phyloP scores from a whole-genome alignment of 179 eudicot genomes.

The Spinacia oleracea region DNA sequence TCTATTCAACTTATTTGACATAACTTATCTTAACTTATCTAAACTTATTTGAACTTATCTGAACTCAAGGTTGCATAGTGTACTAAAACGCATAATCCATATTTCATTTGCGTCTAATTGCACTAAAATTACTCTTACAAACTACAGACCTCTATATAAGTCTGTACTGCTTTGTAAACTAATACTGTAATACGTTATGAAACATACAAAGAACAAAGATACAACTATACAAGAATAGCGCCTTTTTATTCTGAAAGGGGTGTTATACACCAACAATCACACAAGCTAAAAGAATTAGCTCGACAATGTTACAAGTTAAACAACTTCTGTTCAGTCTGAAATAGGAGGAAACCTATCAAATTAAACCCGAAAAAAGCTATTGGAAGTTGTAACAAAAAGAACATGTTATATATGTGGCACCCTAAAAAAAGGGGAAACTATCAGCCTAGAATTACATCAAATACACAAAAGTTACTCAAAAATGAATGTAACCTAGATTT shows the following conservation, averaged over 20 bases:
- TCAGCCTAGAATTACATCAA: slow-evolving; percentile 11
- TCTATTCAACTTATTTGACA: too few relatives aligned
- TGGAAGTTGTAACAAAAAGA: neutral
- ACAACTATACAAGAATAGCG: neutral
- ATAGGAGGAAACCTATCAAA: slow-evolving; percentile 10
- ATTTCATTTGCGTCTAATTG: too few relatives aligned
- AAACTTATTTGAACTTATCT: too few relatives aligned
- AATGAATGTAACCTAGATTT: slow-evolving; percentile 11
- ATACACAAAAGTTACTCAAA: neutral
- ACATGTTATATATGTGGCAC: neutral
- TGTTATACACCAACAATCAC: slow-evolving; percentile 1
- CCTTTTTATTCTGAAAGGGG: neutral
- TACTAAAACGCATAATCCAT: too few relatives aligned
- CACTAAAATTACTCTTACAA: too few relatives aligned
- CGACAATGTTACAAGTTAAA: neutral
- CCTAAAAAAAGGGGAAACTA: neutral
- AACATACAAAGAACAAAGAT: too few relatives aligned
- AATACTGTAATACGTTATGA: too few relatives aligned
- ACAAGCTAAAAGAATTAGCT: slow-evolving; percentile 20
- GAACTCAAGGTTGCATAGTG: too few relatives aligned
- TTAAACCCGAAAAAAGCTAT: neutral
- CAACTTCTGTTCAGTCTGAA: neutral
- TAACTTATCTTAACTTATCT: too few relatives aligned
- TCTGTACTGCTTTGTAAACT: too few relatives aligned
- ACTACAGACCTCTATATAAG: too few relatives aligned